phyloP scores from a whole-genome alignment of 805 yeast species.

The Ogataea trehaloabstinens region DNA sequence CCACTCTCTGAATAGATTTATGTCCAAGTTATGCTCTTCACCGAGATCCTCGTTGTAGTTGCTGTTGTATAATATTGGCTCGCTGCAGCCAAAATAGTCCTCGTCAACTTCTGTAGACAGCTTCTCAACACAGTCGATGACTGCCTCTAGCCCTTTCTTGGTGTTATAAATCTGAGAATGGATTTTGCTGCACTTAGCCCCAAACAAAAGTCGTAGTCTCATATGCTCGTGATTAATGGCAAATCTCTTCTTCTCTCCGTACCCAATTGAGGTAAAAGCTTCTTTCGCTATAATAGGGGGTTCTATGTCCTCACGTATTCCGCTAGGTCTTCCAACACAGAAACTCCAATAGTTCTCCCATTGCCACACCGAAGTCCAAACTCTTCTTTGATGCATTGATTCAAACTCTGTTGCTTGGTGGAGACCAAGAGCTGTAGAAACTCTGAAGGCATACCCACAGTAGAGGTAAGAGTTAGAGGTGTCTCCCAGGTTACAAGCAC shows the following conservation, averaged over 20 bases:
- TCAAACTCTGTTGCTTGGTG: too few relatives aligned
- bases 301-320: slow-evolving; percentile 13
- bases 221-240: slow-evolving; percentile 20
- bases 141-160: slow-evolving; percentile 18
- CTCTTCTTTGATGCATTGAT: slow-evolving; percentile 15
- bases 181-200: slow-evolving; percentile 17
- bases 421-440: too few relatives aligned
- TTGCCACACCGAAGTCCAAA: slow-evolving; percentile 23
- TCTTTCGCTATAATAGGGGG: slow-evolving; percentile 8
- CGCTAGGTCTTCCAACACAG: slow-evolving; percentile 25
- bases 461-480: too few relatives aligned
- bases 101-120: slow-evolving; percentile 19
- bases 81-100: slow-evolving; percentile 15
- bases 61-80: slow-evolving; percentile 7
- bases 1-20: slow-evolving; percentile 19
- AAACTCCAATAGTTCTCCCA: slow-evolving; percentile 28
- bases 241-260: slow-evolving; percentile 17
- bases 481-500: too few relatives aligned
- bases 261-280: slow-evolving; percentile 11
- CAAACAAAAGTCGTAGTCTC: slow-evolving; percentile 20
- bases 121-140: slow-evolving; percentile 17
- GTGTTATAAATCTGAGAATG: slow-evolving; percentile 21
- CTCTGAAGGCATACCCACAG: too few relatives aligned
- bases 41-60: slow-evolving; percentile 4
- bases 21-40: neutral